Evolutionary conservation across 441 rosid genomes (phyloP).

Genomic region (Corymbia citriodora): DNA sequence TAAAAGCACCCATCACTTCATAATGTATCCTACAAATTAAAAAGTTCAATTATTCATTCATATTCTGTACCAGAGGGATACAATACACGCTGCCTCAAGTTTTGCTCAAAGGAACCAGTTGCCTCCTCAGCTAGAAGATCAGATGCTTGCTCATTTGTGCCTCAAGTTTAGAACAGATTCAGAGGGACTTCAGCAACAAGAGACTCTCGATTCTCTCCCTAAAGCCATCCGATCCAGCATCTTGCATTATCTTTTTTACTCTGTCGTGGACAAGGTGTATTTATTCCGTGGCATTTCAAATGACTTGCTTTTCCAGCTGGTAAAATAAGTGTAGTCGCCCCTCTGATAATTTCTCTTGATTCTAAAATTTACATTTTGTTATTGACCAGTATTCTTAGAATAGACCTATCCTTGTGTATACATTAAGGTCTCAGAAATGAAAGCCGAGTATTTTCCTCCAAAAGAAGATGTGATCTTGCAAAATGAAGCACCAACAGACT

Average conservation of each 20-base stretch:
- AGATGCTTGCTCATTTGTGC: constrained; percentile 13
- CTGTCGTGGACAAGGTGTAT: constrained; percentile 67
- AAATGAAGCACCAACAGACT: constrained; percentile 20
- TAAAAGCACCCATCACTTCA: not conserved
- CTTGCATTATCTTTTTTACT: constrained; percentile 73
- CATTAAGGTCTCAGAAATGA: constrained; percentile 7
- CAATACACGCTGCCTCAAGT: constrained; percentile 11
- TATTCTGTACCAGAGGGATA: not conserved
- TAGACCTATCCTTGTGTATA: not conserved
- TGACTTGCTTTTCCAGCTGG: constrained; percentile 83
- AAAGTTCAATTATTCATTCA: not conserved
- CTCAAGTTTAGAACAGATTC: constrained; percentile 4
- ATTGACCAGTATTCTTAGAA: not conserved
- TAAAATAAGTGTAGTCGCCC: constrained; percentile 14
- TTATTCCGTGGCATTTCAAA: constrained; percentile 68
- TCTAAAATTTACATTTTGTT: not conserved
- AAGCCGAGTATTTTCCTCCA: constrained; percentile 46
- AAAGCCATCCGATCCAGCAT: constrained; percentile 87
- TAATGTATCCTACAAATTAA: not conserved
- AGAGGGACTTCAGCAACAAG: constrained; percentile 49
- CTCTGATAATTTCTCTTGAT: not conserved
- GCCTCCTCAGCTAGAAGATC: constrained; percentile 7
- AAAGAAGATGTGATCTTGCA: constrained; percentile 85
- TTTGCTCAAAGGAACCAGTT: constrained; percentile 9
- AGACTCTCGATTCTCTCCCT: constrained; percentile 11